These are phyloP conservation scores for Aspergillus sojae DNA, from an alignment of 2,329 filamentous ascomycete genomes.

Conservation along the genomic window DNA sequence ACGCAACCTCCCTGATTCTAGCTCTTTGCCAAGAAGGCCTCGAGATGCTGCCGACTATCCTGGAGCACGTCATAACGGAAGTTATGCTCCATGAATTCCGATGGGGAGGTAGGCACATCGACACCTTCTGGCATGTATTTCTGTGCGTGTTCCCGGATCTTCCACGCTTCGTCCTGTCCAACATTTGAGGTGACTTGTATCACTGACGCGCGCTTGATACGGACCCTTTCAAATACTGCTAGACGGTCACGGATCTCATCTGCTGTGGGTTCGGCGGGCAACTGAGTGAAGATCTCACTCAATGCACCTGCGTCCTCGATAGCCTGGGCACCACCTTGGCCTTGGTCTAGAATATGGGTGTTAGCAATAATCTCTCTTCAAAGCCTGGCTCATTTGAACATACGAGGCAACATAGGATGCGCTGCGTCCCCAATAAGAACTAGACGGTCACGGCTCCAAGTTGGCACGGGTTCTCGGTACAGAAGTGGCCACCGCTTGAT, in stretches of 20 bases:
- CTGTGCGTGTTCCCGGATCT: not conserved
- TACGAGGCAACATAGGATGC: constrained; percentile 23
- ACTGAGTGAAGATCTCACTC: not conserved
- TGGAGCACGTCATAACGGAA: not conserved
- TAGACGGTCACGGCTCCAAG: constrained; percentile 27
- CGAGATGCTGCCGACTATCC: not conserved
- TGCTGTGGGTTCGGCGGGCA: not conserved
- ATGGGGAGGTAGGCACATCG: not conserved
- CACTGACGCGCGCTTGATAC: not conserved
- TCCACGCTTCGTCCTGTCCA: not conserved
- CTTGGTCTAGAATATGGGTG: not conserved
- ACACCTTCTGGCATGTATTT: not conserved
- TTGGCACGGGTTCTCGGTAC: constrained; percentile 28
- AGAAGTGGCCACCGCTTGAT: constrained; percentile 29
- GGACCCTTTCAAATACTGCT: not conserved
- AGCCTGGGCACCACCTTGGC: not conserved
- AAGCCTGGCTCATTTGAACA: not conserved
- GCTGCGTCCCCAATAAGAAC: constrained; percentile 38
- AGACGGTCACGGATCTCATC: not conserved
- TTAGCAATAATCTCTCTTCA: not conserved
- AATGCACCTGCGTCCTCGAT: not conserved
- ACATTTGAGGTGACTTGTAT: not conserved
- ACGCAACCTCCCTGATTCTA: not conserved
- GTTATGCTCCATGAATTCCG: not conserved
- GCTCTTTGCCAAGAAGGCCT: not conserved